Evolutionary conservation across 768 basidiomycete genomes (phyloP).

Genomic region (Atractiella rhizophila): DNA sequence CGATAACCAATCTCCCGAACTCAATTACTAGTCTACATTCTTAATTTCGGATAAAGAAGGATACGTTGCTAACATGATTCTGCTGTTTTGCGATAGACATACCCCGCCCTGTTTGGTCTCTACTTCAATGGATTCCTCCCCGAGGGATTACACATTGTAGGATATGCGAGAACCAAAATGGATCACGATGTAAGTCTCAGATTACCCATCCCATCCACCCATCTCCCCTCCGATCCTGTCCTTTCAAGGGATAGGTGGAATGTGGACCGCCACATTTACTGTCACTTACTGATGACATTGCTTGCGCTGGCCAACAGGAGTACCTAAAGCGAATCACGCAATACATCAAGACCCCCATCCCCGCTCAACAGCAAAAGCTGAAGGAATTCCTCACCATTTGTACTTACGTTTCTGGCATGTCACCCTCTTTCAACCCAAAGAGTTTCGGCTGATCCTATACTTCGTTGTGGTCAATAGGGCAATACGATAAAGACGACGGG

Average conservation of each 20-base stretch:
- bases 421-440: no score
- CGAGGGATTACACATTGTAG: conserved; percentile 61
- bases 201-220: not conserved
- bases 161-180: conserved; percentile 94
- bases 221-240: not conserved
- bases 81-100: conserved; percentile 36
- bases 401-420: conserved; percentile 66
- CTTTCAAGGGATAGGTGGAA: not conserved
- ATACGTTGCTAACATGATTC: no score
- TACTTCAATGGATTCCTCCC: conserved; percentile 60
- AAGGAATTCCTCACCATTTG: conserved; percentile 59
- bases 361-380: conserved; percentile 34
- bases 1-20: no score
- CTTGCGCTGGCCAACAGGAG: conserved; percentile 26
- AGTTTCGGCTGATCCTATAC: no score
- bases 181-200: conserved; percentile 25
- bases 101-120: conserved; percentile 80
- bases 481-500: conserved; percentile 55
- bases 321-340: conserved; percentile 60
- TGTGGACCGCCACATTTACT: not conserved
- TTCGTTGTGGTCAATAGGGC: no score
- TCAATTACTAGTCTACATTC: not conserved
- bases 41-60: not conserved
- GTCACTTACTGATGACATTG: not conserved
- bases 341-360: conserved; percentile 55